Evolutionary conservation across 2,329 filamentous ascomycete genomes (phyloP).

Genomic region (Arthrobotrys musiformis): DNA sequence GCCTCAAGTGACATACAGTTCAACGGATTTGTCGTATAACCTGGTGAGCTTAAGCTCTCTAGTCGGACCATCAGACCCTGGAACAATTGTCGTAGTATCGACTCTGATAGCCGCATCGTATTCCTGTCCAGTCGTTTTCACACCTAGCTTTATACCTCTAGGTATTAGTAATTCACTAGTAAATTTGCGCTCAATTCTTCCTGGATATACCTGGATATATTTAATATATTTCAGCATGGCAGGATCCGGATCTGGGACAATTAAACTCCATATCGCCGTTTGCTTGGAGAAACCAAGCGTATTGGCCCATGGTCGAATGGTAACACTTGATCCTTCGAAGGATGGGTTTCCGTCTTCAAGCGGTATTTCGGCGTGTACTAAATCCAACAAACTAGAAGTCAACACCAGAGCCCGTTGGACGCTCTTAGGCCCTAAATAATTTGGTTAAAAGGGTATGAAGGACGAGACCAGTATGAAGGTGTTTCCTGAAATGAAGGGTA

Average conservation of each 20-base stretch:
- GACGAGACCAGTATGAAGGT: too few relatives aligned
- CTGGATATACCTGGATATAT: conserved; percentile 16
- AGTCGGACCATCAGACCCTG: neutral
- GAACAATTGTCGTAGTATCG: neutral
- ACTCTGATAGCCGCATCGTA: neutral
- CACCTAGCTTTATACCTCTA: neutral
- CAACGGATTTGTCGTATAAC: neutral
- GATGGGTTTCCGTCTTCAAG: neutral
- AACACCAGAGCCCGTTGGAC: neutral
- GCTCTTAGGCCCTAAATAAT: too few relatives aligned
- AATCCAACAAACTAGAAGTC: neutral
- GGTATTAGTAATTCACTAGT: neutral
- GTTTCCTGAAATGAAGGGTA: too few relatives aligned
- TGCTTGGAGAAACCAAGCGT: neutral
- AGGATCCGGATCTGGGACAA: neutral
- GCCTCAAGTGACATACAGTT: conserved; percentile 1
- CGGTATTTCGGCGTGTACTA: conserved; percentile 41
- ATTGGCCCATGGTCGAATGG: conserved; percentile 24
- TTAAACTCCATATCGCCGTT: conserved; percentile 12
- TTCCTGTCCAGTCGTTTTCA: neutral
- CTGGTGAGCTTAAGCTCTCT: neutral
- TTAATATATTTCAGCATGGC: neutral
- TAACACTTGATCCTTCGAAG: conserved; percentile 11
- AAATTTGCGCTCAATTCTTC: neutral
- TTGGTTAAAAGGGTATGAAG: too few relatives aligned